Evolutionary conservation across 352 stramenopile genomes (phyloP), one percentile per base, ranked within the genome.

Genomic region (Blastocystis sp.): DNA sequence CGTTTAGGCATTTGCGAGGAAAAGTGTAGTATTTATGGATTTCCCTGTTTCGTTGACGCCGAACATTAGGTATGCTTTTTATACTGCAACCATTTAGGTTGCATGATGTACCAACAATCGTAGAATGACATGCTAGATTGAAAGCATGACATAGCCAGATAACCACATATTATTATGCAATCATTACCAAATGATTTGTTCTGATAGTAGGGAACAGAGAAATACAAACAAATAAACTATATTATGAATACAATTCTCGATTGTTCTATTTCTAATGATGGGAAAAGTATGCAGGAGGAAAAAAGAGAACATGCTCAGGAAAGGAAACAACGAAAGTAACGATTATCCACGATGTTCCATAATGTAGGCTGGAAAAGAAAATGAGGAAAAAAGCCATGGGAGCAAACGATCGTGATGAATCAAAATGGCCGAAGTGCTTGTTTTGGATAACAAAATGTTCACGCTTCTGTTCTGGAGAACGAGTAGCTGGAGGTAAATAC

Each of bases 391-490:
- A 64, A 5, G 11, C 68, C 18, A 78, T 89, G 55, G 78, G 78
- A 47, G 78, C 63, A 45, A 79, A 89, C 41, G 30, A 76, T n/a
- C 63, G 78, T 53, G 78, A 89, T 64, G 66, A 89, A 24, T 76
- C 63, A 50, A 89, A 89, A 39, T 89, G 78, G 78, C 78, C 78
- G 45, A 89, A 89, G 24, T 89, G 78, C 41, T 24, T 89, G 26
- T 56, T 89, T 9, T 89, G 78, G 78, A 41, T 89, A 39, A 9
- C 78, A 4, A 89, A 89, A 39, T 39, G 63, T 13, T 39, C 63
- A 39, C 78, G 78, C 37, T 89, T 89, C 50, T 89, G 78, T 78
- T 89, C 78, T 24, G 63, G 63, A 62, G 66, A 89, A 26, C 55
- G 78, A 43, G 78, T 50, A 56, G 56, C 78, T 9, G 53, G 53